A percentile compares a stretch with the other conserved stretches of the same genome.
Evolutionary conservation across 805 yeast species (phyloP).

Genomic region (Sungouiozyma intestinalis): DNA sequence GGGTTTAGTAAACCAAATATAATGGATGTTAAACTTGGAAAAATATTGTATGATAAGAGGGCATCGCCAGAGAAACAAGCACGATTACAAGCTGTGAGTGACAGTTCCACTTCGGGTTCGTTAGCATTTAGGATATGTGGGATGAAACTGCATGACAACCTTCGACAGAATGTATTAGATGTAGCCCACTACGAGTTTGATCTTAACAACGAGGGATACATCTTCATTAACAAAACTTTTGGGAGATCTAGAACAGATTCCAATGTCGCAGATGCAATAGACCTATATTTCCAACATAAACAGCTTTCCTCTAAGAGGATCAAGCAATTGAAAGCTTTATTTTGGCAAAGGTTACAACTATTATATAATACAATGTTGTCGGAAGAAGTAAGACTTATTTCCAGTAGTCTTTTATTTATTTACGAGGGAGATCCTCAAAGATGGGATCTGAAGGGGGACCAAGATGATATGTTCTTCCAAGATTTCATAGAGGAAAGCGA

Average conservation of each 20-base stretch:
- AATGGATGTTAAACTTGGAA: slow-evolving; percentile 77
- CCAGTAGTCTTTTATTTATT: slow-evolving; percentile 63
- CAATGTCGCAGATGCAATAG: slow-evolving; percentile 37
- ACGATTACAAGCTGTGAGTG: slow-evolving; percentile 55
- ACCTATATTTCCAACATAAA: slow-evolving; percentile 35
- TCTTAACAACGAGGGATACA: slow-evolving; percentile 34
- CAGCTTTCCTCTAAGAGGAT: slow-evolving; percentile 26
- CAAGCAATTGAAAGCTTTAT: slow-evolving; percentile 34
- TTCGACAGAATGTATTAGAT: slow-evolving; percentile 12
- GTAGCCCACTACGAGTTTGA: slow-evolving; percentile 9
- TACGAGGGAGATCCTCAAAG: slow-evolving; percentile 55
- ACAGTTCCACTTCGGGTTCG: slow-evolving; percentile 70
- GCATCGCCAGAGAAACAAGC: slow-evolving; percentile 49
- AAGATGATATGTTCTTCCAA: slow-evolving; percentile 33
- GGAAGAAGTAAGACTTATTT: slow-evolving; percentile 53
- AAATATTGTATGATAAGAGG: slow-evolving; percentile 51
- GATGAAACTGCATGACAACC: slow-evolving; percentile 44
- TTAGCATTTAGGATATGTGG: slow-evolving; percentile 79
- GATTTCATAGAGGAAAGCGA: slow-evolving; percentile 25
- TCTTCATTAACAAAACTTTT: slow-evolving; percentile 51
- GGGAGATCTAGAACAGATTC: slow-evolving; percentile 50
- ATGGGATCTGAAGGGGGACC: slow-evolving; percentile 37
- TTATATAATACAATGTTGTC: slow-evolving; percentile 55
- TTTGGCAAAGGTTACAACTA: slow-evolving; percentile 50
- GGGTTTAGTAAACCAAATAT: slow-evolving; percentile 61